phyloP scores from a whole-genome alignment of 2,329 filamentous ascomycete genomes.

The Massarina eburnea region DNA sequence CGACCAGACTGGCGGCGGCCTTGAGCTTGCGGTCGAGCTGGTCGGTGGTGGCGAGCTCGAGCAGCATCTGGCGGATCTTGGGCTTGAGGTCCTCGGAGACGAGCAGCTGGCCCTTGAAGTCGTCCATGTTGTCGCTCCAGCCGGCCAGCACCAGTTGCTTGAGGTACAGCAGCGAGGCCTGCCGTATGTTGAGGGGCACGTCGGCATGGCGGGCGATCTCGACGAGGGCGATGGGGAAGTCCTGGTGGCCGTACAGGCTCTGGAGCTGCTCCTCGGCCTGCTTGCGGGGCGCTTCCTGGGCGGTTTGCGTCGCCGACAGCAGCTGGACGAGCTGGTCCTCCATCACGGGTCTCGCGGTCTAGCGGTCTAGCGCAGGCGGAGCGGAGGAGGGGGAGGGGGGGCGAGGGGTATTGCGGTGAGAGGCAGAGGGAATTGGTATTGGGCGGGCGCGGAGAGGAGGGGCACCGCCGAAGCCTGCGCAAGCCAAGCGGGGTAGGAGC shows the following conservation, averaged over 20 bases:
- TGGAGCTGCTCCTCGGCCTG: slow-evolving; percentile 83
- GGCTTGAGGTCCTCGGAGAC: slow-evolving; percentile 74
- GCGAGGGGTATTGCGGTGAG: slow-evolving; percentile 13
- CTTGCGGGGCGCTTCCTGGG: slow-evolving; percentile 75
- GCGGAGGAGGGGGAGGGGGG: slow-evolving; percentile 6
- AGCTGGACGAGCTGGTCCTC: slow-evolving; percentile 90
- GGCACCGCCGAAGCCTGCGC: slow-evolving; percentile 4
- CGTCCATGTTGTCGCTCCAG: slow-evolving; percentile 77
- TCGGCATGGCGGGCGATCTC: slow-evolving; percentile 77
- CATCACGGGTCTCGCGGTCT: no score
- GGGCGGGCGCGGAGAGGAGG: slow-evolving; percentile 2
- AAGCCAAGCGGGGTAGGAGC: neutral
- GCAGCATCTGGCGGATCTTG: slow-evolving; percentile 70
- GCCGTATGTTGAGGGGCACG: slow-evolving; percentile 73
- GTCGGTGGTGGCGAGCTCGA: slow-evolving; percentile 76
- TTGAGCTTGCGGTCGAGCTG: slow-evolving; percentile 82
- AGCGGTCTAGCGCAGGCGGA: slow-evolving; percentile 7
- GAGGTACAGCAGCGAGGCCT: slow-evolving; percentile 77
- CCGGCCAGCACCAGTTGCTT: slow-evolving; percentile 81
- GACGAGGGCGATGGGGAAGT: slow-evolving; percentile 77
- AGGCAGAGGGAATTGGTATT: neutral
- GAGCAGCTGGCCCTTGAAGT: slow-evolving; percentile 67
- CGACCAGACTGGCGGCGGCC: slow-evolving; percentile 80
- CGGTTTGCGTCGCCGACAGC: slow-evolving; percentile 80
- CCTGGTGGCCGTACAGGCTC: slow-evolving; percentile 66